A percentile compares a stretch with the other conserved stretches of the same genome.
Evolutionary conservation across 345 rosid species (phyloP).

Genomic region (Pistacia integerrima): DNA sequence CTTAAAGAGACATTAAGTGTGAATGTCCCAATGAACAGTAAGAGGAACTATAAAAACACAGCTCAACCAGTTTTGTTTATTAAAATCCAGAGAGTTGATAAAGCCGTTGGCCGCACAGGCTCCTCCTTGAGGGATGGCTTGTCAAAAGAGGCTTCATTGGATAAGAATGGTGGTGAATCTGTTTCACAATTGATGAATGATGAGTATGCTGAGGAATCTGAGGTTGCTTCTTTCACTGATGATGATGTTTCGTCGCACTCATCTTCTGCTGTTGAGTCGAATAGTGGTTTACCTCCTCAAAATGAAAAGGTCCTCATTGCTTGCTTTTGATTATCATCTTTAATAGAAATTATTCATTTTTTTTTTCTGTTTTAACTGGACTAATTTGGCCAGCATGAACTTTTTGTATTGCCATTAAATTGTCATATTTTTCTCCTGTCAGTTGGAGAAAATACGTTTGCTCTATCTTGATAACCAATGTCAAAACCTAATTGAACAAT

Average conservation of each 20-base stretch:
- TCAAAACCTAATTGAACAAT: background rate
- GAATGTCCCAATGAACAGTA: slow-evolving; percentile 72
- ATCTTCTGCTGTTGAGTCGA: slow-evolving; percentile 46
- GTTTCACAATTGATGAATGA: slow-evolving; percentile 76
- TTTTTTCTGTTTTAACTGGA: background rate
- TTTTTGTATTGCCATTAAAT: slow-evolving; percentile 1
- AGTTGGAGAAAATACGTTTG: background rate
- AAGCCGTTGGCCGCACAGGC: slow-evolving; percentile 27
- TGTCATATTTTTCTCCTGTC: background rate
- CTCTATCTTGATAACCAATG: background rate
- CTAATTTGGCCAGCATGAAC: slow-evolving; percentile 3
- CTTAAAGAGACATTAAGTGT: slow-evolving; percentile 49
- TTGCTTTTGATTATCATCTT: slow-evolving; percentile 3
- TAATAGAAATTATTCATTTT: slow-evolving; percentile 3
- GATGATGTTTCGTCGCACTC: slow-evolving; percentile 85
- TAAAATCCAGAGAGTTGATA: slow-evolving; percentile 58
- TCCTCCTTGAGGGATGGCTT: slow-evolving; percentile 45
- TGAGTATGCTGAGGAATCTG: slow-evolving; percentile 85
- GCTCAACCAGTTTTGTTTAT: slow-evolving; percentile 69
- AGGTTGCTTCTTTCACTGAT: slow-evolving; percentile 62
- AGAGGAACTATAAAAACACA: slow-evolving; percentile 67
- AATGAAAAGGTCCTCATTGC: slow-evolving; percentile 46
- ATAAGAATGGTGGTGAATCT: slow-evolving; percentile 59
- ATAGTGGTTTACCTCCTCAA: slow-evolving; percentile 47
- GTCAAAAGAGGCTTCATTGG: slow-evolving; percentile 39